Evolutionary conservation across 169 alveolate species (phyloP), one percentile per base, ranked within the genome.

Genomic region (Plasmodium vivax): DNA sequence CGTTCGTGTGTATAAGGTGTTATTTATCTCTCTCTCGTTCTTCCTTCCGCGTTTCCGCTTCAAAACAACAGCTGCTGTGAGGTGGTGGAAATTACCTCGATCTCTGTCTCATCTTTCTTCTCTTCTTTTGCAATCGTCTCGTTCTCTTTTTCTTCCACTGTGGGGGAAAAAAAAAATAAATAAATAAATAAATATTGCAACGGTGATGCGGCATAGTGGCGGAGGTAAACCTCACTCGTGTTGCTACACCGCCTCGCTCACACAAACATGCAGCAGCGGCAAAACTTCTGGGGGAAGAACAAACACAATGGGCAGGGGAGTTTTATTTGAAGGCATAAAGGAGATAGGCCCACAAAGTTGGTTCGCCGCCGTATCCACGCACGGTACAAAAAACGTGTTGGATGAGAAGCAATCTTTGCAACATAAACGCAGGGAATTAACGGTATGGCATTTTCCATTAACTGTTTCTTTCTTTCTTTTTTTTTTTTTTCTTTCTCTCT

Each of bases 111-210:
- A 98, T 98, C 96, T 98, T 98, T 95, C 99, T 96, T 75, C 99
- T 96, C 97, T 98, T 98, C 45, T 98, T 95, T 94, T 98, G 99
- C 84, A 98, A 94, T 81, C 99, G 97, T 84, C 98, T 97, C 10
- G 98, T 98, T 96, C 99, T 95, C 98, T 98, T 98, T 98, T 98
- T 98, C 97, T 97, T 98, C 99, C 99, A 98, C 99, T 97, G 94
- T 45, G 84, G 38, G 71, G 34, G 8, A 0, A 8, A 7, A 23
- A 8, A 71, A 38, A n/a, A 30, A 32, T 12, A 68, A 43, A n/a
- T 56, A 84, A 74, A 74, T 12, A 10, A 19, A 83, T 23, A 23
- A 23, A 23, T 23, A 41, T 27, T 1, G 23, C n/a, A 83, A 27
- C 9, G 34, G 36, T 6, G 19, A 2, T 16, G 19, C 23, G 56